Conservation (phyloP, 176 grass and related monocot species). For the Raddia guianensis region DNA sequence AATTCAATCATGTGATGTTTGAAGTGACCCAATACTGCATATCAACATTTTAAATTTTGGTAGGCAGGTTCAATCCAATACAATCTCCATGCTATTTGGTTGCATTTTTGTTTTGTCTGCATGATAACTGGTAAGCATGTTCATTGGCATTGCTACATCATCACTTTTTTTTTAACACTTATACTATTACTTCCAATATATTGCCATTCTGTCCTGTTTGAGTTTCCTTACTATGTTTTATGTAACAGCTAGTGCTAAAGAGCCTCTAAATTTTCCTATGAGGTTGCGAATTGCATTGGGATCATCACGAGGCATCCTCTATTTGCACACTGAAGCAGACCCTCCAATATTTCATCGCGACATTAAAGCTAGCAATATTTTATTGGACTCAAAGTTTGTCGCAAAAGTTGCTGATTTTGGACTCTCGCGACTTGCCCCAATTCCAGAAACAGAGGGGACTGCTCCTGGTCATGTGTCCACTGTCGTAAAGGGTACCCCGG, state of each 20-base stretch:
- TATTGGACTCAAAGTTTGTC: constrained; percentile 59
- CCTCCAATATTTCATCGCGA: constrained; percentile 76
- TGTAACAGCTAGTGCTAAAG: constrained; percentile 61
- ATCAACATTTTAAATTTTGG: not conserved
- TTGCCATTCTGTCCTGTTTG: constrained; percentile 26
- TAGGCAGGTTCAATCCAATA: not conserved
- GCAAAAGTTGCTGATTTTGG: constrained; percentile 81
- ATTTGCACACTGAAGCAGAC: constrained; percentile 69
- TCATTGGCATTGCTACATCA: not conserved
- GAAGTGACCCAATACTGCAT: not conserved
- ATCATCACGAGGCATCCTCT: constrained; percentile 62
- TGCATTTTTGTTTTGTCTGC: not conserved
- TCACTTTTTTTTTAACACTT: not conserved
- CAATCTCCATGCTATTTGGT: constrained; percentile 10
- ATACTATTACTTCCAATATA: constrained; percentile 3
- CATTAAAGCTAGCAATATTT: constrained; percentile 76
- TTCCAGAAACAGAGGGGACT: constrained; percentile 50
- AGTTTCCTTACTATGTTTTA: constrained; percentile 26
- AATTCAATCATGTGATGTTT: constrained; percentile 2
- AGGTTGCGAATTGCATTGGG: constrained; percentile 60
- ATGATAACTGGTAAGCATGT: not conserved
- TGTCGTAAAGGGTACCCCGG: constrained; percentile 72
- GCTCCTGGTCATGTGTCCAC: constrained; percentile 64
- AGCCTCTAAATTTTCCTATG: constrained; percentile 59
- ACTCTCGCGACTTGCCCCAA: constrained; percentile 61